These are phyloP conservation scores for Xylariaceae sp. DNA, from an alignment of 2,329 filamentous ascomycete species.

Conservation along the genomic window DNA sequence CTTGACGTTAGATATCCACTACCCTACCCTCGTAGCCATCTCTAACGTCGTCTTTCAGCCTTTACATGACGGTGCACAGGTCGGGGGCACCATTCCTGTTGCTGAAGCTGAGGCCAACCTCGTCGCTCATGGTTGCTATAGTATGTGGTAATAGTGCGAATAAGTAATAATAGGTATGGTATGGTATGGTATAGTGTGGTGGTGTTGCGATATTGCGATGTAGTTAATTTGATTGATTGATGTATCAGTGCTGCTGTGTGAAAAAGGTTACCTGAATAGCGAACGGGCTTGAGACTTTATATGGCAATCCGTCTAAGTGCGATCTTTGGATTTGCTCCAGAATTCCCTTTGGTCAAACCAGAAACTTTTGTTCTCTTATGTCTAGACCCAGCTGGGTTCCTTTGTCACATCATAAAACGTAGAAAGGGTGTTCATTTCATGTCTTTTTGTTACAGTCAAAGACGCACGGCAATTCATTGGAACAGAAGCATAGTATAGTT, in stretches of 20 bases:
- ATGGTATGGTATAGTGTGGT: not conserved
- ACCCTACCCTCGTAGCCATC: no score
- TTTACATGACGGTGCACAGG: conserved; percentile 22
- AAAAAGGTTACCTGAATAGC: not conserved
- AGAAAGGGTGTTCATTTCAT: not conserved
- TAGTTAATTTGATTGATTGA: not conserved
- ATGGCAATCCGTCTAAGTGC: not conserved
- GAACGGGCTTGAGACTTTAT: conserved; percentile 5
- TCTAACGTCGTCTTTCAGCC: not conserved
- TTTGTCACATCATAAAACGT: conserved; percentile 4
- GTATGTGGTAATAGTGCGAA: not conserved
- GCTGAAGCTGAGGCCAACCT: conserved; percentile 10
- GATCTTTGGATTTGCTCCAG: not conserved
- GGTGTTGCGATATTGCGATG: not conserved
- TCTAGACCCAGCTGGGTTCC: not conserved
- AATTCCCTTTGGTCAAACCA: not conserved
- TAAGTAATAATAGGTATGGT: not conserved
- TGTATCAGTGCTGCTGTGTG: not conserved
- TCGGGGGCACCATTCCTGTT: not conserved
- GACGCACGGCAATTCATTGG: conserved; percentile 2
- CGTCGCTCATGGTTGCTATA: not conserved
- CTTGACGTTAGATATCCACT: no score
- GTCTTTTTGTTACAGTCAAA: not conserved
- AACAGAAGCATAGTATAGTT: conserved; percentile 14
- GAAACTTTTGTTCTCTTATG: not conserved